phyloP scores from a whole-genome alignment of 345 rosid species.

The Pistacia vera region DNA sequence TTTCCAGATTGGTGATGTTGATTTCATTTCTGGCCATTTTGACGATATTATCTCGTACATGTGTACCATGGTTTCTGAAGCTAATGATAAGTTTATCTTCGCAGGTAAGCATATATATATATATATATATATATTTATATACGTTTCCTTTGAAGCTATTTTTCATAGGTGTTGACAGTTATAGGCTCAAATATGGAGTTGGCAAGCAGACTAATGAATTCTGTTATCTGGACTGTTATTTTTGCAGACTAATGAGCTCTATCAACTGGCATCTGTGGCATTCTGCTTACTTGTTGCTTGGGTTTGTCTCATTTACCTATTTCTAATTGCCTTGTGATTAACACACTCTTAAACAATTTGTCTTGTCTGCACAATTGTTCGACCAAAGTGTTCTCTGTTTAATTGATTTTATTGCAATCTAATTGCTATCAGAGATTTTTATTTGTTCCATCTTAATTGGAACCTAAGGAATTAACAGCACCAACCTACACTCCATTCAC shows the following conservation, averaged over 20 bases:
- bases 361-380: not conserved
- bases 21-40: conserved; percentile 71
- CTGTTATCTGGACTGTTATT: conserved; percentile 47
- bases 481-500: too few relatives aligned
- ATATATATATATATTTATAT: too few relatives aligned
- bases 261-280: conserved; percentile 94
- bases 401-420: not conserved
- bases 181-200: conserved; percentile 29
- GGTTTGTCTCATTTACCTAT: conserved; percentile 57
- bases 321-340: conserved; percentile 21
- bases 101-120: conserved; percentile 44
- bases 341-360: not conserved
- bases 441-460: conserved; percentile 2
- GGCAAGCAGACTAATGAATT: conserved; percentile 68
- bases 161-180: conserved; percentile 9
- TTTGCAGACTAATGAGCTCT: conserved; percentile 96
- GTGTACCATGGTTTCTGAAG: conserved; percentile 87
- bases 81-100: conserved; percentile 89
- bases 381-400: not conserved
- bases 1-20: conserved; percentile 68
- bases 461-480: not conserved
- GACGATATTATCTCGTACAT: conserved; percentile 67
- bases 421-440: not conserved
- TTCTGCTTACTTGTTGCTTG: conserved; percentile 98
- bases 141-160: too few relatives aligned